These are phyloP conservation scores for Soucietia sequanensis DNA, from an alignment of 805 yeast genomes.

Conservation along the genomic window DNA sequence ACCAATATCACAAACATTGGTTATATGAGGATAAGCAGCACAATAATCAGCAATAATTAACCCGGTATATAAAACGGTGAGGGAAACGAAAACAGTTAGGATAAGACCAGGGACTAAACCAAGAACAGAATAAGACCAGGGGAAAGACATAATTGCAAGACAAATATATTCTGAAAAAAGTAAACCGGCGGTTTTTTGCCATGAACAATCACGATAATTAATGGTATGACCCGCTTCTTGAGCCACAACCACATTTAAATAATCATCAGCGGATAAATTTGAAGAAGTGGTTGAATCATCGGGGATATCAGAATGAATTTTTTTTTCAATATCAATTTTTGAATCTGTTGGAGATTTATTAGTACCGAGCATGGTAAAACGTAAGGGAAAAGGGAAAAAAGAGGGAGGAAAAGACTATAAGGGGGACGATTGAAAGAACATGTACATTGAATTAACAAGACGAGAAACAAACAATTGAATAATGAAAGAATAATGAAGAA, in stretches of 20 bases:
- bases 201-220: slow-evolving; percentile 52
- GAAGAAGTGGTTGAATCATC: slow-evolving; percentile 2
- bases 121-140: slow-evolving; percentile 60
- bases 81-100: slow-evolving; percentile 49
- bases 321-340: not conserved
- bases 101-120: slow-evolving; percentile 61
- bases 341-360: no score
- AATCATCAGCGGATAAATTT: slow-evolving; percentile 11
- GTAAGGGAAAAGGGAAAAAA: no score
- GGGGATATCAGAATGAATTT: not conserved
- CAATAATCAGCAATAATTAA: slow-evolving; percentile 55
- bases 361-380: no score
- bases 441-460: no score
- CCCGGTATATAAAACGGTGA: slow-evolving; percentile 55
- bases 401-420: no score
- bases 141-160: slow-evolving; percentile 63
- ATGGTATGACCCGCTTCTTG: slow-evolving; percentile 25
- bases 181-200: slow-evolving; percentile 61
- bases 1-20: slow-evolving; percentile 59
- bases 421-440: no score
- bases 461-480: no score
- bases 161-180: slow-evolving; percentile 60
- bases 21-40: slow-evolving; percentile 49
- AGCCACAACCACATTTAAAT: slow-evolving; percentile 9
- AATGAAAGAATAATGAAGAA: no score